phyloP scores from a whole-genome alignment of 169 alveolate genomes.

The Toxoplasma gondii region DNA sequence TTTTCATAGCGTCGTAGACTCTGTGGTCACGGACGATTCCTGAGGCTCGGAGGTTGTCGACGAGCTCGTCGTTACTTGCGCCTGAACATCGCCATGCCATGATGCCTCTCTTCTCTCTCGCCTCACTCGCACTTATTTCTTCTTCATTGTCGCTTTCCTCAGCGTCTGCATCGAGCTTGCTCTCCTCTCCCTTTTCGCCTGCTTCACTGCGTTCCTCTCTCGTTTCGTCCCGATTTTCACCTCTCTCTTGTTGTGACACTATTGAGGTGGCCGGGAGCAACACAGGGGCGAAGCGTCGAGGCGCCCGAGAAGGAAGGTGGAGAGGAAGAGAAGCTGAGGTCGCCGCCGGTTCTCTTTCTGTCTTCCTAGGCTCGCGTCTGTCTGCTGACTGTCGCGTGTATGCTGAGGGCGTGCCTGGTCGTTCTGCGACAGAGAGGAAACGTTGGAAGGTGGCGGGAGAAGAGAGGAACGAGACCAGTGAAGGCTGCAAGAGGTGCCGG shows the following conservation, averaged over 20 bases:
- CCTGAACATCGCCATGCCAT: slow-evolving; percentile 39
- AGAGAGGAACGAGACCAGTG: neutral
- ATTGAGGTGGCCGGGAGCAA: neutral
- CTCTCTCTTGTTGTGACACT: neutral
- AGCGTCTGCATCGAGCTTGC: neutral
- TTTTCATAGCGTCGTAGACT: slow-evolving; percentile 20
- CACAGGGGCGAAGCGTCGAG: neutral
- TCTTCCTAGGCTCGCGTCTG: too few relatives aligned
- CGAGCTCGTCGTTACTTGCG: slow-evolving; percentile 3
- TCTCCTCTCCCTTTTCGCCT: neutral
- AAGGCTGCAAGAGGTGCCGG: neutral
- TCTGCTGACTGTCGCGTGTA: too few relatives aligned
- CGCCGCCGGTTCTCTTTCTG: too few relatives aligned
- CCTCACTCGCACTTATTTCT: neutral
- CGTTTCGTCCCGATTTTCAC: neutral
- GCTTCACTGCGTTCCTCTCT: neutral
- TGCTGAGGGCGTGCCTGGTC: neutral
- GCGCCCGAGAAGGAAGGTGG: too few relatives aligned
- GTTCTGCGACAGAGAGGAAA: neutral
- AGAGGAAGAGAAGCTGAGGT: too few relatives aligned
- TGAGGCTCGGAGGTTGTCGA: neutral
- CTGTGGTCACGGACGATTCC: neutral
- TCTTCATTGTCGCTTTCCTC: neutral
- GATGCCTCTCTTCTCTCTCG: neutral
- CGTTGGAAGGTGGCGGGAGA: neutral